Evolutionary conservation across 345 rosid species (phyloP).

Genomic region (Viola odorata): DNA sequence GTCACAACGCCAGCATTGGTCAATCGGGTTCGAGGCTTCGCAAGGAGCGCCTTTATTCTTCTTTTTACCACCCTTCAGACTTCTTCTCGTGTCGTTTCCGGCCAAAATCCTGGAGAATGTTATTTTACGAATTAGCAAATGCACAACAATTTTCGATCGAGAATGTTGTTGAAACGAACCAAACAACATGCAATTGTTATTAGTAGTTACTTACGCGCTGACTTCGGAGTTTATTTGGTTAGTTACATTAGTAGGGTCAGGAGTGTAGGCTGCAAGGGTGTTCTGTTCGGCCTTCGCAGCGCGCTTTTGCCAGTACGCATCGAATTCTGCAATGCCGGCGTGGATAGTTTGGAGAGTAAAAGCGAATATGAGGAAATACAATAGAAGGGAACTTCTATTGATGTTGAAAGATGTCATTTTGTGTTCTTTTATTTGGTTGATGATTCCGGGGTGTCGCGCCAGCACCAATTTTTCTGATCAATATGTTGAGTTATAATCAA

Average conservation of each 20-base stretch:
- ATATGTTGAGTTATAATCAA: no score
- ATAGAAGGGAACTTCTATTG: constrained; percentile 4
- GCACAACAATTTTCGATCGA: neutral
- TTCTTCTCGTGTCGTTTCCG: constrained; percentile 39
- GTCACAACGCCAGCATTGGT: constrained; percentile 80
- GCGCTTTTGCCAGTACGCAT: constrained; percentile 51
- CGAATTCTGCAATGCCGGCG: constrained; percentile 37
- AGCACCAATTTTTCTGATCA: no score
- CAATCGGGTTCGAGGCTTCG: constrained; percentile 72
- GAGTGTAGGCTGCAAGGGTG: constrained; percentile 34
- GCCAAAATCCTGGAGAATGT: no score
- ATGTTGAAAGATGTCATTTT: neutral
- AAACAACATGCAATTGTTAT: no score
- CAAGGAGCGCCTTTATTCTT: constrained; percentile 35
- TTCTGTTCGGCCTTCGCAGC: constrained; percentile 33
- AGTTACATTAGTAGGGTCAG: constrained; percentile 49
- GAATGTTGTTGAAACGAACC: constrained; percentile 13
- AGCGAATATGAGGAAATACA: constrained; percentile 23
- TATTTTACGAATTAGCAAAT: no score
- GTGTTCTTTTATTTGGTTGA: neutral
- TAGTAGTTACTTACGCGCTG: constrained; percentile 27
- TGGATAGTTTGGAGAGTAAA: constrained; percentile 14
- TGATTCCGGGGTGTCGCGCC: neutral
- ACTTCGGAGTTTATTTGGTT: constrained; percentile 35
- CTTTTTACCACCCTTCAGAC: constrained; percentile 12